These are phyloP conservation scores for Hypsizygus ulmarius DNA, from an alignment of 1,284 basidiomycete genomes.

Conservation along the genomic window DNA sequence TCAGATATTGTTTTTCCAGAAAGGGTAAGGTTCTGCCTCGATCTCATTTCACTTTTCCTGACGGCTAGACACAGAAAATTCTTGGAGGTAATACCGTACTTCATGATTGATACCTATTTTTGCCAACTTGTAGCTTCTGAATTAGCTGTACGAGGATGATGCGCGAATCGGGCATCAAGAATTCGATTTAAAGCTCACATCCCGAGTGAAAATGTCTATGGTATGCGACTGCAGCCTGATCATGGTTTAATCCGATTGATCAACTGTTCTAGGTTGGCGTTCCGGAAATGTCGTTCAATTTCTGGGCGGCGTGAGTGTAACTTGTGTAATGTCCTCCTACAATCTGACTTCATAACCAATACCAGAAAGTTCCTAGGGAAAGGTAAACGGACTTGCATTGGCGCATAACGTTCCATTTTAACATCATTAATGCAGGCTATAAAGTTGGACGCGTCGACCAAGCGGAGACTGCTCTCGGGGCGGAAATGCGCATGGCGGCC, in stretches of 20 bases:
- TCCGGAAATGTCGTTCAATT: conserved; percentile 92
- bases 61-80: conserved; percentile 51
- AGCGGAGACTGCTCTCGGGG: conserved; percentile 87
- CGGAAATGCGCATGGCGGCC: conserved; percentile 77
- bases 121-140: conserved; percentile 25
- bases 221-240: conserved; percentile 37
- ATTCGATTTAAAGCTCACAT: conserved; percentile 90
- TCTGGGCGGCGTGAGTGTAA: conserved; percentile 78
- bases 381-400: conserved; percentile 41
- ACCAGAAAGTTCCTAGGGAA: conserved; percentile 76
- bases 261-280: conserved; percentile 75
- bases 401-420: neutral
- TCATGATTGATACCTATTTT: conserved; percentile 12
- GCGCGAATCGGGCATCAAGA: conserved; percentile 87
- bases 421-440: conserved; percentile 55
- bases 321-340: neutral
- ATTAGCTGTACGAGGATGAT: conserved; percentile 92
- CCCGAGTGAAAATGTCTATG: conserved; percentile 98
- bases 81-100: conserved; percentile 47
- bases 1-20: conserved; percentile 94
- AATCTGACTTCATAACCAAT: conserved; percentile 4
- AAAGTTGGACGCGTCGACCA: conserved; percentile 98
- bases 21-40: conserved; percentile 59
- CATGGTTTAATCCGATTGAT: neutral
- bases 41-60: conserved; percentile 1